Conservation (phyloP, 345 rosid genomes). For the Erucastrum elatum region DNA sequence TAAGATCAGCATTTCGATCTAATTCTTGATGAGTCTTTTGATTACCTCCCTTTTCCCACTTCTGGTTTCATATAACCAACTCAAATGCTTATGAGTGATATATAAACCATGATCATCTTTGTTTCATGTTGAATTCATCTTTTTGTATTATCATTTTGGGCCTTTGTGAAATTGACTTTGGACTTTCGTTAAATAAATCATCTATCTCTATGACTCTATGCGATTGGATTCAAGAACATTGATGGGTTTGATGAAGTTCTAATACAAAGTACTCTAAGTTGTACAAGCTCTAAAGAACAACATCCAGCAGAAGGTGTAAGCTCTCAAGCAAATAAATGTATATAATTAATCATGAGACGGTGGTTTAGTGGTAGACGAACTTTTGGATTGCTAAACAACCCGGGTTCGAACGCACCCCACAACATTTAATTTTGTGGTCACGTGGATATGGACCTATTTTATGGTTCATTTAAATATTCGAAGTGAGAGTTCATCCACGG, state of each 20-base stretch:
- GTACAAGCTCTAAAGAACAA: constrained; percentile 15
- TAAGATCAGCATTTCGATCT: constrained; percentile 25
- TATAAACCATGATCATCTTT: constrained; percentile 23
- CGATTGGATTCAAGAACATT: background rate
- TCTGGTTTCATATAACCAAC: background rate
- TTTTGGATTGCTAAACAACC: too few species aligned
- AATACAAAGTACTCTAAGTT: constrained; percentile 1
- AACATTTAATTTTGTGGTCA: too few species aligned
- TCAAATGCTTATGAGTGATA: constrained; percentile 15
- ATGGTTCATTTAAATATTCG: too few species aligned
- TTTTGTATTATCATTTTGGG: constrained; percentile 18
- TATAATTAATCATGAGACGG: background rate
- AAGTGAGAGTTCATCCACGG: too few species aligned
- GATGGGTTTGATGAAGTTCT: background rate
- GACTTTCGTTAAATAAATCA: constrained; percentile 3
- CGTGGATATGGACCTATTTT: too few species aligned
- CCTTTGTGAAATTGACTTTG: constrained; percentile 33
- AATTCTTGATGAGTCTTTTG: constrained; percentile 31
- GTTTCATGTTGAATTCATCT: constrained; percentile 1
- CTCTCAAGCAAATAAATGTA: constrained; percentile 17
- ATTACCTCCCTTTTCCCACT: background rate
- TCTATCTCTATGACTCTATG: background rate
- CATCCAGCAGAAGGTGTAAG: constrained; percentile 19
- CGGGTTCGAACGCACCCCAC: too few species aligned
- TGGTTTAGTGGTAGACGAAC: too few species aligned